These are phyloP conservation scores for Talaromyces sp. DNA, from an alignment of 2,329 filamentous ascomycete species.

Conservation along the genomic window DNA sequence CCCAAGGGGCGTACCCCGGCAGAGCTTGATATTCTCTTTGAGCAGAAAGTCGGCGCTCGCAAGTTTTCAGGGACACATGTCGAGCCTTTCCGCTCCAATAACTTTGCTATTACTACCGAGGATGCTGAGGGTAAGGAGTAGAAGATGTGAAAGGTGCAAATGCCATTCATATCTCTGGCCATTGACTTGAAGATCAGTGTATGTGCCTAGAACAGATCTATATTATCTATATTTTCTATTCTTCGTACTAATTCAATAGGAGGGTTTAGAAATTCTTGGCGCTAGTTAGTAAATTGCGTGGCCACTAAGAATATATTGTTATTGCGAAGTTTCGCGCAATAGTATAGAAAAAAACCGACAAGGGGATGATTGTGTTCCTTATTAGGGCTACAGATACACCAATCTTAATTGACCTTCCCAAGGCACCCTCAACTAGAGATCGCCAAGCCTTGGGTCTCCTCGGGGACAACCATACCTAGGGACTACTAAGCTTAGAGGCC, in stretches of 20 bases:
- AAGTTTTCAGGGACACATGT: slow-evolving; percentile 23
- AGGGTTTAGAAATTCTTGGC: background rate
- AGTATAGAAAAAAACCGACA: no score
- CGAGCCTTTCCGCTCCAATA: slow-evolving; percentile 35
- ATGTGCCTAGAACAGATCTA: background rate
- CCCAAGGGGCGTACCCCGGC: slow-evolving; percentile 42
- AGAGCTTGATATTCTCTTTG: slow-evolving; percentile 47
- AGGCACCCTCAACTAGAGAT: no score
- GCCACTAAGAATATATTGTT: no score
- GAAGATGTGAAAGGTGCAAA: background rate
- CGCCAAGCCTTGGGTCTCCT: no score
- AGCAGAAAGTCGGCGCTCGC: slow-evolving; percentile 36
- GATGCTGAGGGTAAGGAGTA: slow-evolving; percentile 5
- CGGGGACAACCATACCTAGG: no score
- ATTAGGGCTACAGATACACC: no score
- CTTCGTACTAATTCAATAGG: background rate
- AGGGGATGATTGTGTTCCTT: no score
- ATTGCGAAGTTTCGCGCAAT: no score
- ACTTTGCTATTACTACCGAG: slow-evolving; percentile 11
- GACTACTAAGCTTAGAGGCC: no score
- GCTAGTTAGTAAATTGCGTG: background rate
- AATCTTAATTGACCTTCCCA: no score
- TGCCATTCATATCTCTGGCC: background rate
- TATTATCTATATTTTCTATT: background rate
- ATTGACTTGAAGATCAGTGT: background rate